These are phyloP conservation scores for Stylosanthes scabra DNA, from an alignment of 331 rosid species.

Conservation along the genomic window DNA sequence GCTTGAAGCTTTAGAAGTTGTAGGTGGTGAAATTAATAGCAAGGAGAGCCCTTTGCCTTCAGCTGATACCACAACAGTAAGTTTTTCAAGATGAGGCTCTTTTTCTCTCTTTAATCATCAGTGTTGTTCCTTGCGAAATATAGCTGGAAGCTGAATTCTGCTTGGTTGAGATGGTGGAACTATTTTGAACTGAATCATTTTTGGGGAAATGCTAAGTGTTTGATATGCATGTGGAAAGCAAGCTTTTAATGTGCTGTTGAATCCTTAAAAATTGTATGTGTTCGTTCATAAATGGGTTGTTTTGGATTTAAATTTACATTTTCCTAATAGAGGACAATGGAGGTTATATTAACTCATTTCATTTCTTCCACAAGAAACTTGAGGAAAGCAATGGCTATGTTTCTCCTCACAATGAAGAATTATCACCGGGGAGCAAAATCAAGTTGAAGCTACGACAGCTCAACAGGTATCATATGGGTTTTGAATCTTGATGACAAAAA, in stretches of 20 bases:
- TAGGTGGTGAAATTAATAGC: constrained; percentile 71
- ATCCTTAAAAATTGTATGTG: constrained; percentile 4
- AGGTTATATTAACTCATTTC: constrained; percentile 6
- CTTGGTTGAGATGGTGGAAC: constrained; percentile 20
- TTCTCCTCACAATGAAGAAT: constrained; percentile 62
- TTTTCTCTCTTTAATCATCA: background rate
- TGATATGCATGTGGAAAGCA: background rate
- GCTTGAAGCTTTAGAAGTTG: constrained; percentile 85
- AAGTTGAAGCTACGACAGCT: constrained; percentile 82
- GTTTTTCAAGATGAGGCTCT: constrained; percentile 36
- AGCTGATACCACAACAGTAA: constrained; percentile 49
- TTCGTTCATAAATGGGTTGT: constrained; percentile 2
- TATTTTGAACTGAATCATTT: background rate
- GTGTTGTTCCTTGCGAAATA: constrained; percentile 6
- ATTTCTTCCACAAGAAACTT: constrained; percentile 48
- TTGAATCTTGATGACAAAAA: background rate
- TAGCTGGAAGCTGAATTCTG: constrained; percentile 13
- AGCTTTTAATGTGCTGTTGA: constrained; percentile 2
- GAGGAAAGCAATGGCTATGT: constrained; percentile 64
- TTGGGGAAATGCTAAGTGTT: too few species aligned
- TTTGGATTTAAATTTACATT: background rate
- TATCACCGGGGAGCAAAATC: constrained; percentile 70
- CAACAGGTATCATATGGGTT: constrained; percentile 55
- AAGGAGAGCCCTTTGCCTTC: constrained; percentile 47
- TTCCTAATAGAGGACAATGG: background rate